Conservation (phyloP, 1,284 basidiomycete genomes). For the Microbotryomycetes sp. region DNA sequence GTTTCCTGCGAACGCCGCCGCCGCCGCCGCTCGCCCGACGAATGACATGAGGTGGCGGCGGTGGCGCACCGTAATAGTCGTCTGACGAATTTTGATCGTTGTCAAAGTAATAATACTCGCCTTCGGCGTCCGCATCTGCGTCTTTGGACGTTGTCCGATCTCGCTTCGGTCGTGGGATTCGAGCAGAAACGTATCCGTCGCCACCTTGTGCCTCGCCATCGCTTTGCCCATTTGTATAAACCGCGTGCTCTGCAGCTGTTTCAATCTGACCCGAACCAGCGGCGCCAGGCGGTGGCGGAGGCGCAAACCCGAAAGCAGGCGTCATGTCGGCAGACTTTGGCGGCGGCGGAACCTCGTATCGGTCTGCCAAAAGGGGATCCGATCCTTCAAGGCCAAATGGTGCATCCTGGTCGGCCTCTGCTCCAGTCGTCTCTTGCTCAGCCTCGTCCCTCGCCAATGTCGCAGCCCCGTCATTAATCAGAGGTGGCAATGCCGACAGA, state of each 20-base stretch:
- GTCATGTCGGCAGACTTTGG: neutral
- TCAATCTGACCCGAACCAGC: too few species aligned
- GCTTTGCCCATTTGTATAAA: neutral
- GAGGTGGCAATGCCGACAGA: too few species aligned
- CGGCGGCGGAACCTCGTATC: neutral
- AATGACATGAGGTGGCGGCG: neutral
- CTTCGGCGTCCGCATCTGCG: neutral
- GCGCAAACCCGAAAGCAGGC: neutral
- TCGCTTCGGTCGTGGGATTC: neutral
- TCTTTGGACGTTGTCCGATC: too few species aligned
- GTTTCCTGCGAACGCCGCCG: neutral
- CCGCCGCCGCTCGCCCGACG: neutral
- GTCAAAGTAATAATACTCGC: neutral
- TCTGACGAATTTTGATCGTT: neutral
- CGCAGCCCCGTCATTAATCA: neutral
- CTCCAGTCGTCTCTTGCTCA: neutral
- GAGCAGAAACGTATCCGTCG: neutral
- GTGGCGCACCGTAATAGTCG: neutral
- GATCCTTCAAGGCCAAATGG: neutral
- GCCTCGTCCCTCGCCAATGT: neutral
- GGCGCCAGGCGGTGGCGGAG: neutral
- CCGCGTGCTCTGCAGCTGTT: neutral
- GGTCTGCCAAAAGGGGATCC: neutral
- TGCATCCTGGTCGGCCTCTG: neutral
- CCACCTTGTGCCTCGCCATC: neutral